These are phyloP conservation scores for Panaeolus cyanescens DNA, from an alignment of 768 basidiomycete genomes.

Conservation along the genomic window DNA sequence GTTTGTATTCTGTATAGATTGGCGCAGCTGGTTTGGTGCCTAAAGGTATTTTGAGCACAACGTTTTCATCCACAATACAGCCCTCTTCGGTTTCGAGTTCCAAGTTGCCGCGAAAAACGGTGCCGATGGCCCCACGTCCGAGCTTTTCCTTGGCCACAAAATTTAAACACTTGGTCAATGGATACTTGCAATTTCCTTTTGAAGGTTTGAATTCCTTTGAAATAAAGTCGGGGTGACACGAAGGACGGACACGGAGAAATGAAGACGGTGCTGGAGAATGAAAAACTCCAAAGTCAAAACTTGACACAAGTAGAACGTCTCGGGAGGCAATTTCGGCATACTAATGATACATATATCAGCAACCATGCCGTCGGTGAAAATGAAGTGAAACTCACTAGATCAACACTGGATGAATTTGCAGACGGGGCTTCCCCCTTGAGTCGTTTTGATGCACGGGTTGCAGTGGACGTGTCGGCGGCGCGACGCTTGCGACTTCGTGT, in stretches of 20 bases:
- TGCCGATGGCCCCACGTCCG: too few relatives aligned
- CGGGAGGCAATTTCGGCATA: not conserved
- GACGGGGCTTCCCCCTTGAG: not conserved
- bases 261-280: constrained; percentile 5
- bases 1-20: not conserved
- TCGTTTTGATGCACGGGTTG: not conserved
- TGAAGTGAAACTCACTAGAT: not conserved
- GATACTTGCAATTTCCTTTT: too few relatives aligned
- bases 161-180: too few relatives aligned
- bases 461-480: too few relatives aligned
- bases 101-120: not conserved
- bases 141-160: too few relatives aligned
- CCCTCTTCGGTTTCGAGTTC: not conserved
- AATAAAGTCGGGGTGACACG: not conserved
- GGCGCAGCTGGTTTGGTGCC: not conserved
- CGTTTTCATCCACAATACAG: not conserved
- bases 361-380: not conserved
- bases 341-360: not conserved
- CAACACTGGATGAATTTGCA: not conserved
- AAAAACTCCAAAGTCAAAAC: not conserved
- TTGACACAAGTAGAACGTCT: not conserved
- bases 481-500: too few relatives aligned
- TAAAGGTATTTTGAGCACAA: constrained; percentile 7
- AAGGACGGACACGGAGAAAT: constrained; percentile 2
- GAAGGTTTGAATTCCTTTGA: not conserved